Conservation (phyloP, 148 eudicot genomes). For the Selenicereus undatus region DNA sequence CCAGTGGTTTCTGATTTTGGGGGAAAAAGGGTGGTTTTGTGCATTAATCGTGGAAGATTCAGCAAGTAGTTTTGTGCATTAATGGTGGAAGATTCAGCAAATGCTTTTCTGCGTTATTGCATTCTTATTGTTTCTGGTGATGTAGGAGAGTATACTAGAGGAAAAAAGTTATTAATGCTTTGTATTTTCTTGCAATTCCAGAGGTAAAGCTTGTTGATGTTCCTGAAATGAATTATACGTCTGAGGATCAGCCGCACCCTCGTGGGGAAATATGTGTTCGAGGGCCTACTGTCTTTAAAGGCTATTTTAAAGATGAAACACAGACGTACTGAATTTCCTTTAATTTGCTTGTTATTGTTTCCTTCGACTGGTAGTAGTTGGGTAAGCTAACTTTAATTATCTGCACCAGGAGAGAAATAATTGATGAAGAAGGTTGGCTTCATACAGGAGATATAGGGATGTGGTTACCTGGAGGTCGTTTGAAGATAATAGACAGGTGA, state of each 20-base stretch:
- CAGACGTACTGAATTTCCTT: conserved; percentile 54
- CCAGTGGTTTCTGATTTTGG: background rate
- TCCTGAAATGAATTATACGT: conserved; percentile 91
- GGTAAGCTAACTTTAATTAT: conserved; percentile 17
- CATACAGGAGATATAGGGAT: conserved; percentile 95
- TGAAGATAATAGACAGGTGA: conserved; percentile 93
- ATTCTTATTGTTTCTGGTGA: background rate
- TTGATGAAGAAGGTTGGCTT: conserved; percentile 89
- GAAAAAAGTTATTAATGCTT: background rate
- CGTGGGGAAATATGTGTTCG: conserved; percentile 98
- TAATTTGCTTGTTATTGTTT: background rate
- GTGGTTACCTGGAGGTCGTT: conserved; percentile 95
- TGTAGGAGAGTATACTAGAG: background rate
- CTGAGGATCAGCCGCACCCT: conserved; percentile 91
- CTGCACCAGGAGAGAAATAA: conserved; percentile 73
- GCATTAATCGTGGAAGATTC: no score
- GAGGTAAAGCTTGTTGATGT: conserved; percentile 96
- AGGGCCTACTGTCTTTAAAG: conserved; percentile 77
- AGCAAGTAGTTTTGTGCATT: background rate
- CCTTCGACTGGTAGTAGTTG: background rate
- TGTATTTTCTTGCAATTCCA: conserved; percentile 31
- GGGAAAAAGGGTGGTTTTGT: background rate
- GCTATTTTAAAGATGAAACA: conserved; percentile 90
- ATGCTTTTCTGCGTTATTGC: background rate
- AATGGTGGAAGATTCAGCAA: conserved; percentile 2